phyloP scores from a whole-genome alignment of 169 alveolate genomes.

The Eimeria falciformis region DNA sequence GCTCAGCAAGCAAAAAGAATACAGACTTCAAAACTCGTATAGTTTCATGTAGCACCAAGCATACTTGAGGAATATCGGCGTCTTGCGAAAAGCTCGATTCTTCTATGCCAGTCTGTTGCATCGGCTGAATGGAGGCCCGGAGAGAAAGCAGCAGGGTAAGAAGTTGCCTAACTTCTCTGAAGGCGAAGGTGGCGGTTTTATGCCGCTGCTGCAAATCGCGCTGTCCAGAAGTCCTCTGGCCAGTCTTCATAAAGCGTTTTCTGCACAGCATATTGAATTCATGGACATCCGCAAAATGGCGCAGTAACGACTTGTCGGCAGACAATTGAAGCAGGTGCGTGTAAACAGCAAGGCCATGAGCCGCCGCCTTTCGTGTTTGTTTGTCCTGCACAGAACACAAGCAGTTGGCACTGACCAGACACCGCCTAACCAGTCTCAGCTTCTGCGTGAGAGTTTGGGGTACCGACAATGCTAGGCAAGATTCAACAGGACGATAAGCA shows the following conservation, averaged over 20 bases:
- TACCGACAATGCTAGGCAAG: too few relatives aligned
- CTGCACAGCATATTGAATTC: conserved; percentile 54
- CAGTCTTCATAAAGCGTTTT: not conserved
- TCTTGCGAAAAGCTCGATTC: too few relatives aligned
- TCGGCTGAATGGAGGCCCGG: conserved; percentile 54
- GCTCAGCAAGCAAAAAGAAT: too few relatives aligned
- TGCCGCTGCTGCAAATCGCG: conserved; percentile 68
- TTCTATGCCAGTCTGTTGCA: not conserved
- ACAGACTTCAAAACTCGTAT: too few relatives aligned
- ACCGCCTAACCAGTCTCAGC: too few relatives aligned
- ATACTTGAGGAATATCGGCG: too few relatives aligned
- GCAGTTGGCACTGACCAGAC: not conserved
- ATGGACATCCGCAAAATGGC: conserved; percentile 54
- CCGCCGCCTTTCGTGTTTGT: conserved; percentile 54
- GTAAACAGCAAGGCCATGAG: conserved; percentile 63
- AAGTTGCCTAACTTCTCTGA: conserved; percentile 61
- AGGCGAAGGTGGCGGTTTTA: conserved; percentile 60
- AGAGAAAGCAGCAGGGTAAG: conserved; percentile 56
- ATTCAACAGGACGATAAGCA: not conserved
- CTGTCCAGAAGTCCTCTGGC: conserved; percentile 3
- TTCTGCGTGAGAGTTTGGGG: too few relatives aligned
- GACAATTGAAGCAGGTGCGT: conserved; percentile 68
- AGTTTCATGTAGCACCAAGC: too few relatives aligned
- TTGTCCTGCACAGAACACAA: conserved; percentile 35
- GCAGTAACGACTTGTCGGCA: conserved; percentile 59